Percentiles rank a stretch among this genome's conserved stretches.
Evolutionary conservation across 768 basidiomycete species (phyloP).

Genomic region (Crepidotus variabilis): DNA sequence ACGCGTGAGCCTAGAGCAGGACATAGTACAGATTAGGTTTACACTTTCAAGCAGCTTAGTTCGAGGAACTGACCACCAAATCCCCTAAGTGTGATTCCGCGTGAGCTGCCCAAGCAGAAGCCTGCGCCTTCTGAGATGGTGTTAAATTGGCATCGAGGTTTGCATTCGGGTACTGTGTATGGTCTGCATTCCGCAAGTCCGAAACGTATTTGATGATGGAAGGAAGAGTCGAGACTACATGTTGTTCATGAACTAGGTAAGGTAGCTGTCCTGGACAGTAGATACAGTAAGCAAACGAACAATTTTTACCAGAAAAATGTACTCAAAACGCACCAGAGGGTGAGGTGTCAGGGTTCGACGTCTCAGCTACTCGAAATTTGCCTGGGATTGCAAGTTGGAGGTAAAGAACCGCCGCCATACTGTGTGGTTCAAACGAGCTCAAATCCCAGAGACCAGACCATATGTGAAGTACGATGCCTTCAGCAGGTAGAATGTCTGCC

Average conservation of each 20-base stretch:
- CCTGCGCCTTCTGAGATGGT: conserved; percentile 46
- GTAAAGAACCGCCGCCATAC: conserved; percentile 61
- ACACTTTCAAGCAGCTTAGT: background rate
- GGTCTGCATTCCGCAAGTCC: conserved; percentile 35
- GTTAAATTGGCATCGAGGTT: conserved; percentile 49
- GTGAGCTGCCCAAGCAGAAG: conserved; percentile 62
- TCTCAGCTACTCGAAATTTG: conserved; percentile 59
- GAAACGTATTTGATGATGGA: conserved; percentile 67
- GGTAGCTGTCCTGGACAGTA: conserved; percentile 61
- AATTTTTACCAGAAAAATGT: background rate
- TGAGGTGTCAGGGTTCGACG: conserved; percentile 66
- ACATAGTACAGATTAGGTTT: conserved; percentile 4
- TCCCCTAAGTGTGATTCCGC: conserved; percentile 64
- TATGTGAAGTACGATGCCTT: conserved; percentile 45
- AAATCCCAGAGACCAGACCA: conserved; percentile 69
- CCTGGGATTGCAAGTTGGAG: conserved; percentile 69
- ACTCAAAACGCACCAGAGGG: conserved; percentile 57
- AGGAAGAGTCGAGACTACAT: conserved; percentile 45
- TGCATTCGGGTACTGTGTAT: conserved; percentile 23
- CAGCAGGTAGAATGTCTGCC: conserved; percentile 11
- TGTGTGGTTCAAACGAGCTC: conserved; percentile 63
- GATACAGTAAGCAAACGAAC: conserved; percentile 5
- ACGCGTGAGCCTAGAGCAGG: conserved; percentile 48
- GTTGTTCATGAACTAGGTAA: conserved; percentile 57
- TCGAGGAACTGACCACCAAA: conserved; percentile 52